phyloP scores from a whole-genome alignment of 2,329 filamentous ascomycete species.

The Ramichloridium luteum region DNA sequence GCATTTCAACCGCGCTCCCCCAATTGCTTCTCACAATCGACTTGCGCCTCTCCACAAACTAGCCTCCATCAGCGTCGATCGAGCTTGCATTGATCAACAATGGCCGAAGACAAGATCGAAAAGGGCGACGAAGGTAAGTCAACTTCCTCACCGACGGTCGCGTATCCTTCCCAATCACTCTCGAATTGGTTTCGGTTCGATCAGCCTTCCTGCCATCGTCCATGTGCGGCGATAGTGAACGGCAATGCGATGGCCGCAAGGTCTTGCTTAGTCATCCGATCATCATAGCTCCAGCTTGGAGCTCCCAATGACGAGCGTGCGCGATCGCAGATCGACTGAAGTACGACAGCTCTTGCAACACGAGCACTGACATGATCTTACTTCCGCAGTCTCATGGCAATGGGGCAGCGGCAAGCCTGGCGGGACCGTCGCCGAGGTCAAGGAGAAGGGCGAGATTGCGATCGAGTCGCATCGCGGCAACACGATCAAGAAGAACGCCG shows the following conservation, averaged over 20 bases:
- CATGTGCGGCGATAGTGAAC: too few relatives aligned
- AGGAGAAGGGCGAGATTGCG: constrained; percentile 46
- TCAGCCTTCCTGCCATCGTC: too few relatives aligned
- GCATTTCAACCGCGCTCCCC: too few relatives aligned
- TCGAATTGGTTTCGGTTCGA: too few relatives aligned
- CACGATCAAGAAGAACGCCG: constrained; percentile 51
- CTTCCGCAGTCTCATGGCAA: constrained; percentile 47
- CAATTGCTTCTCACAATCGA: too few relatives aligned
- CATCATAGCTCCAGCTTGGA: constrained; percentile 1
- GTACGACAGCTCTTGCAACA: constrained; percentile 2
- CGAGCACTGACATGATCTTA: constrained; percentile 6
- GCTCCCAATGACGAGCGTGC: constrained; percentile 3
- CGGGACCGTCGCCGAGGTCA: constrained; percentile 45
- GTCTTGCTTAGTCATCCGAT: constrained; percentile 14
- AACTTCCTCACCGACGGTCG: constrained; percentile 2
- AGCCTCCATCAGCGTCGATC: too few relatives aligned
- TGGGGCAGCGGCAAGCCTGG: constrained; percentile 45
- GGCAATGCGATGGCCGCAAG: constrained; percentile 5
- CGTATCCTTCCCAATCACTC: constrained; percentile 1
- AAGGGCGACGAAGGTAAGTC: constrained; percentile 30
- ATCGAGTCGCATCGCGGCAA: constrained; percentile 52
- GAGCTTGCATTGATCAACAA: too few relatives aligned
- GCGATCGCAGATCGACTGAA: constrained; percentile 1
- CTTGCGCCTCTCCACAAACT: too few relatives aligned
- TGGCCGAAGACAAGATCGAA: constrained; percentile 37